Evolutionary conservation across 345 rosid genomes (phyloP), one percentile per base, ranked within the genome.

Genomic region (Mangifera indica): DNA sequence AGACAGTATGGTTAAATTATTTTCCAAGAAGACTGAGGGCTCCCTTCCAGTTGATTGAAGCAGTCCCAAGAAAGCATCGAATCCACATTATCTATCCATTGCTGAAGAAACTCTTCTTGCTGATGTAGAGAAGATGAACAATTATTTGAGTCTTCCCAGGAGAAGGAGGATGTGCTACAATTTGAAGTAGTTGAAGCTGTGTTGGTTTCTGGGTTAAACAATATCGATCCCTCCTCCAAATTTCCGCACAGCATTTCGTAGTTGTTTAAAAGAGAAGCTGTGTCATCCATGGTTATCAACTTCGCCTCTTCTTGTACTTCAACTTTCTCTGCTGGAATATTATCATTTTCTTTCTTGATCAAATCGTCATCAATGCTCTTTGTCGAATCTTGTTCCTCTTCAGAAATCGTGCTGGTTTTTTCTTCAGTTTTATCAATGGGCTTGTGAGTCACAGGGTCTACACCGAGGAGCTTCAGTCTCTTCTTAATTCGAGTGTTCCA

Each of bases 401-500:
- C 6, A 20, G 71, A 69, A 55, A 42, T 29, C 32, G 32, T 65
- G 66, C 74, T 71, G 34, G 57, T 66, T n/a, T 57, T 68, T 40
- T 68, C 67, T 64, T 79, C 72, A 24, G 60, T 57, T 9, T 77
- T 59, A 20, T 64, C 66, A 42, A 80, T 56, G 21, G 91, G 84
- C 74, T 81, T 82, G 82, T 91, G 97, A n/a, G 83, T 87, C 40
- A 73, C 69, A 6, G 95, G 95, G 78, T 88, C 89, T 49, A 89
- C n/a, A 0, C 93, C 98, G 26, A 83, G 86, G n/a, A 70, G 80
- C 84, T 80, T 89, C 45, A 93, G 73, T 67, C 80, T 88, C 91
- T 88, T 93, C 85, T 91, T 93, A 79, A 93, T 93, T 71, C 87
- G 74, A 2, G 97, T 91, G 49, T 91, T 93, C 98, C 98, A 93